phyloP scores from a whole-genome alignment of 257 asterid genomes.

The Nicotiana knightiana region DNA sequence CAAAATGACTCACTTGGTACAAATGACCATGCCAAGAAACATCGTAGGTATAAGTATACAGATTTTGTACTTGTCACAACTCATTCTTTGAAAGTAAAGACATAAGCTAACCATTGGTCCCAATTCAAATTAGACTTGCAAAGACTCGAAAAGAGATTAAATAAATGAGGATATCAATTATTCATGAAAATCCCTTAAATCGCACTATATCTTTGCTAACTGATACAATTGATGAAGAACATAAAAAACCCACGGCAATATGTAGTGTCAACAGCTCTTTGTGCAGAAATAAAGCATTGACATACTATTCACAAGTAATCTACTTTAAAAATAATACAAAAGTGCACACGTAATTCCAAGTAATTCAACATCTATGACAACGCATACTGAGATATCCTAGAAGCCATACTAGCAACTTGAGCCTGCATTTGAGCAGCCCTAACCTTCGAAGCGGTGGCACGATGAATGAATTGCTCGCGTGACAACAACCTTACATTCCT shows the following conservation, averaged over 20 bases:
- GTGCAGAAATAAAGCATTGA: not conserved
- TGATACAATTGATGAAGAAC: not conserved
- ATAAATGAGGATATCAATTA: not conserved
- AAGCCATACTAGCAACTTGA: constrained; percentile 79
- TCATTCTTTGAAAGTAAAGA: constrained; percentile 2
- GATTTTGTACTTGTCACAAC: not conserved
- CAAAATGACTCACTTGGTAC: not conserved
- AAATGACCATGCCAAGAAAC: not conserved
- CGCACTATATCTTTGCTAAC: not conserved
- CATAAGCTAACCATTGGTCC: not conserved
- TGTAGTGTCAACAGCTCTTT: not conserved
- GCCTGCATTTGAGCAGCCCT: constrained; percentile 89
- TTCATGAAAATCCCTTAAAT: not conserved
- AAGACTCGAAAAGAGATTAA: not conserved
- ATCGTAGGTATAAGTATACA: not conserved
- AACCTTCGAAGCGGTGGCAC: constrained; percentile 71
- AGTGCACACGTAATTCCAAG: not conserved
- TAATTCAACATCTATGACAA: constrained; percentile 15
- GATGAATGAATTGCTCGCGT: constrained; percentile 73
- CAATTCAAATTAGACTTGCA: not conserved
- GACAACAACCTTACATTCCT: constrained; percentile 77
- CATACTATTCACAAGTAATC: not conserved
- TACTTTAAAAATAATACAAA: not conserved
- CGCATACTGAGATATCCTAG: constrained; percentile 49
- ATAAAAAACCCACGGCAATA: not conserved